These are phyloP conservation scores for Salvia splendens DNA, from an alignment of 257 asterid genomes.

Conservation along the genomic window DNA sequence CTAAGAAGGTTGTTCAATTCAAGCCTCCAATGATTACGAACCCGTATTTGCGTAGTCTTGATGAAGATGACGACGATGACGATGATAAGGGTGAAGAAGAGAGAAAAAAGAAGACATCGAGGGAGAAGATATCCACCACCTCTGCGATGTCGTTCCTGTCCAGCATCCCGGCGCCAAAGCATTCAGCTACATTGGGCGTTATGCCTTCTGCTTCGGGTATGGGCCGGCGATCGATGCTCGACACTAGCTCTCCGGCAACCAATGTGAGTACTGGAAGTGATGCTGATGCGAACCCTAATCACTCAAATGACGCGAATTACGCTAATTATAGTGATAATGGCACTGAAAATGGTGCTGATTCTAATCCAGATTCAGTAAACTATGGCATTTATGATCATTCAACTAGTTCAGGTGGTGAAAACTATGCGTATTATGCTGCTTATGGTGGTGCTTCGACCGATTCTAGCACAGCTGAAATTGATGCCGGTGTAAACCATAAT, in stretches of 20 bases:
- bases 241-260: conserved; percentile 50
- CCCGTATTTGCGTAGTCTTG: conserved; percentile 29
- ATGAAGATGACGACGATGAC: conserved; percentile 54
- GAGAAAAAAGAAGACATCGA: conserved; percentile 45
- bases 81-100: conserved; percentile 60
- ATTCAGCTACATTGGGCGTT: conserved; percentile 65
- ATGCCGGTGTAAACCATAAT: conserved; percentile 25
- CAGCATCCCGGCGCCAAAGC: conserved; percentile 80
- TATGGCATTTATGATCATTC: conserved; percentile 40
- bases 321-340: conserved; percentile 42
- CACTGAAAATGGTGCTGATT: conserved; percentile 18
- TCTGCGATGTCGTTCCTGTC: conserved; percentile 56
- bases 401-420: conserved; percentile 39
- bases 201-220: conserved; percentile 60
- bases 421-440: conserved; percentile 38
- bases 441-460: conserved; percentile 27
- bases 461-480: conserved; percentile 32
- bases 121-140: conserved; percentile 40
- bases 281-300: conserved; percentile 33
- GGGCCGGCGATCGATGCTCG: conserved; percentile 68
- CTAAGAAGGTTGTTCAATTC: conserved; percentile 72
- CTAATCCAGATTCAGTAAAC: neutral
- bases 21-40: conserved; percentile 60
- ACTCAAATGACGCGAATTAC: conserved; percentile 34
- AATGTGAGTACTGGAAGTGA: conserved; percentile 32